Percentiles rank a stretch among this genome's conserved stretches.
These are phyloP conservation scores for Annulohypoxylon nitens DNA, from an alignment of 495 filamentous ascomycete species.

Conservation along the genomic window DNA sequence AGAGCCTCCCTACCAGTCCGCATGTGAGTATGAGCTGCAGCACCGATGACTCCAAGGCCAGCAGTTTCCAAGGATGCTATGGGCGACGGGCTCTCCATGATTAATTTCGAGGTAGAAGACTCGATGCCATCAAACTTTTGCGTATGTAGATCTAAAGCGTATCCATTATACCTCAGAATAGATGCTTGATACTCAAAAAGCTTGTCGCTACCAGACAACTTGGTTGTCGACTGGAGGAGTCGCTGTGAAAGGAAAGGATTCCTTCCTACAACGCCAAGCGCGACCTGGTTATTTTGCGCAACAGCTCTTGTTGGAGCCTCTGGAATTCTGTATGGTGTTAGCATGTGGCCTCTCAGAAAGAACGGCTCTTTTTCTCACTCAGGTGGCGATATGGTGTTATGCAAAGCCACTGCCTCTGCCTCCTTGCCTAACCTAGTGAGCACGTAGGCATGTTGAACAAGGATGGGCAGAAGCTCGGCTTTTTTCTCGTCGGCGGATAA, in stretches of 20 bases:
- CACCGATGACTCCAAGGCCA: slow-evolving; percentile 79
- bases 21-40: slow-evolving; percentile 78
- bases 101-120: slow-evolving; percentile 70
- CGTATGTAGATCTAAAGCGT: slow-evolving; percentile 79
- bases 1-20: slow-evolving; percentile 75
- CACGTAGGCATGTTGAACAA: slow-evolving; percentile 88
- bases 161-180: slow-evolving; percentile 75
- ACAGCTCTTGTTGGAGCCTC: slow-evolving; percentile 83
- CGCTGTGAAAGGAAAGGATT: slow-evolving; percentile 88
- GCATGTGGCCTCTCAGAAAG: slow-evolving; percentile 5
- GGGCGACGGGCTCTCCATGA: slow-evolving; percentile 64
- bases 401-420: slow-evolving; percentile 77
- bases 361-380: slow-evolving; percentile 51
- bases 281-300: slow-evolving; percentile 81
- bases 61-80: slow-evolving; percentile 69
- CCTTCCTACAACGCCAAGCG: slow-evolving; percentile 65
- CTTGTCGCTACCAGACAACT: slow-evolving; percentile 72
- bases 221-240: slow-evolving; percentile 69
- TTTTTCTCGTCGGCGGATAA: slow-evolving; percentile 84
- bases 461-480: slow-evolving; percentile 85
- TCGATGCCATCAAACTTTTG: slow-evolving; percentile 82
- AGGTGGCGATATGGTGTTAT: slow-evolving; percentile 67
- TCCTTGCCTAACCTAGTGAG: slow-evolving; percentile 77
- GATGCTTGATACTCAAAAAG: slow-evolving; percentile 83
- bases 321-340: slow-evolving; percentile 69